Base-by-base conservation (phyloP, 495 filamentous ascomycete genomes). In the Umbilicaria muhlenbergii region DNA sequence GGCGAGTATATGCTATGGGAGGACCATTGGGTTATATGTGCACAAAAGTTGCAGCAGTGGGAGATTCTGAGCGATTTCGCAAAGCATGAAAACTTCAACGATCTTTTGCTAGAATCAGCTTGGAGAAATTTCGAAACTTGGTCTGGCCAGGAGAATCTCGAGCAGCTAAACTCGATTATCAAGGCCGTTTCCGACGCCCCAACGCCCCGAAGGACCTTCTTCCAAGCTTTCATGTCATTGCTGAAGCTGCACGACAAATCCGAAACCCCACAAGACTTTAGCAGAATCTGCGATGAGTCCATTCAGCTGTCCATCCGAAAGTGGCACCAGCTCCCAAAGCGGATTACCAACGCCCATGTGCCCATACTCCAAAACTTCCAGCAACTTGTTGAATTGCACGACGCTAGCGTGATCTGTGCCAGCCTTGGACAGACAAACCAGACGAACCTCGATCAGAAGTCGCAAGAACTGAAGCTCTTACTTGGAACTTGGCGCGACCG, bases 1-100 rank as follows among this genome's bases (percentile, higher is more conserved):
- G 86, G 78, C 12, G 92, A 99, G 63, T 99, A 99, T 57, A 93
- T 91, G 75, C 71, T 99, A 1, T 99, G 92, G 92, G 92, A 99
- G 62, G 92, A 99, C 59, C 92, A 99, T 51, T 99, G 92, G 92
- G 74, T 96, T 32, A 71, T 92, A 34, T 96, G 92, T 56, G 91
- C 89, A 2, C 85, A 96, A 62, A 99, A 96, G 65, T 73, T 99
- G 33, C 92, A 99, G 57, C 92, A 96, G 50, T 99, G 92, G 92
- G 92, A 99, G 43, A 83, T 99, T 43, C 62, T 99, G 21, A 82
- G 80, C 42, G 92, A 99, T 49, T 96, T 94, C 49, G 88, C 92
- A n/a, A 96, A 96, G 60, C 89, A 96, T 46, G 92, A 99, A 54
- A 99, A 96, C 52, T 80, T 92, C 60, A 94, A 95, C 57, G 92